These are phyloP conservation scores for Alternaria panax DNA, from an alignment of 2,329 filamentous ascomycete genomes.

Conservation along the genomic window DNA sequence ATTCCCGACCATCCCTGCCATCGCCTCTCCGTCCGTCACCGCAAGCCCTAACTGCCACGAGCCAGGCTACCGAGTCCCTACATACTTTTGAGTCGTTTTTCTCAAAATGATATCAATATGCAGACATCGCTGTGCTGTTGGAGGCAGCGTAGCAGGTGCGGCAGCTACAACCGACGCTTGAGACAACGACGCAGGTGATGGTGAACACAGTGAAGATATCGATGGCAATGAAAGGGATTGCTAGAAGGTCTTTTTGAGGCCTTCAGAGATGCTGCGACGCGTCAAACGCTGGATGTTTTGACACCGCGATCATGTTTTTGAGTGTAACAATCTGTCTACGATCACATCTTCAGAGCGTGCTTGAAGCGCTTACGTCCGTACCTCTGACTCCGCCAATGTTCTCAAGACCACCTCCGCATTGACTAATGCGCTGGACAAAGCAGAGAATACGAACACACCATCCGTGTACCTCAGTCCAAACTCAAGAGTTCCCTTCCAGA, in stretches of 20 bases:
- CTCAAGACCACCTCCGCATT: background rate
- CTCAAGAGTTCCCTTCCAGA: conserved; percentile 2
- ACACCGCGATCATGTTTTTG: background rate
- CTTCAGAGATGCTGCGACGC: background rate
- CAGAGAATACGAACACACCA: background rate
- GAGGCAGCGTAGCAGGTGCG: background rate
- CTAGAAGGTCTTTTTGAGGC: background rate
- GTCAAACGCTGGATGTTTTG: background rate
- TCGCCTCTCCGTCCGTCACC: background rate
- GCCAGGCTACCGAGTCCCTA: background rate
- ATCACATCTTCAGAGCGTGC: background rate
- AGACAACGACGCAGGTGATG: background rate
- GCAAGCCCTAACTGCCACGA: background rate
- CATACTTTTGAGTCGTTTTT: background rate
- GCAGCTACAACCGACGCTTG: background rate
- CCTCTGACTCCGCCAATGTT: background rate
- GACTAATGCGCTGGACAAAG: background rate
- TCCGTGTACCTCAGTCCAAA: background rate
- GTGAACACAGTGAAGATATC: background rate
- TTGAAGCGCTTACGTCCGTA: background rate
- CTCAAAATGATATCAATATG: background rate
- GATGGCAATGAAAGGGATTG: background rate
- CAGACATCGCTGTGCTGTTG: background rate
- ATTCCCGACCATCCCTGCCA: background rate
- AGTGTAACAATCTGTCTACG: background rate